These are phyloP conservation scores for Acacia melanoxylon DNA, from an alignment of 306 rosid genomes.

Conservation along the genomic window DNA sequence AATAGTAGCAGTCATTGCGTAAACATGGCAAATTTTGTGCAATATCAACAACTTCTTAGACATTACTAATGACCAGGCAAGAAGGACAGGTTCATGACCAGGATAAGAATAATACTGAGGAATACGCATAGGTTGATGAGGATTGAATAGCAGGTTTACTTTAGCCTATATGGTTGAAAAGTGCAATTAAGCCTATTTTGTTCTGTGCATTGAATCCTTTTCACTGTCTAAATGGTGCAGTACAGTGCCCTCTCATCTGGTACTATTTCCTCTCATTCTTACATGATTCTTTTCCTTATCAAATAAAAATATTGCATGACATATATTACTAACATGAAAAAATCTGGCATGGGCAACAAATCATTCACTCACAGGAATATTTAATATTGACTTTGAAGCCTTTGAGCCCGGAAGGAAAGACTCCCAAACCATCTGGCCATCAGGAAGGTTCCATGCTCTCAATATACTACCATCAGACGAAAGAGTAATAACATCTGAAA, in stretches of 20 bases:
- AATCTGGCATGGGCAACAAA: background rate
- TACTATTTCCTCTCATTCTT: background rate
- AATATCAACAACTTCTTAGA: constrained; percentile 27
- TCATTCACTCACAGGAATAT: constrained; percentile 63
- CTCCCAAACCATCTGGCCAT: constrained; percentile 99
- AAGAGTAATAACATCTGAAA: constrained; percentile 87
- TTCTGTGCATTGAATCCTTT: constrained; percentile 17
- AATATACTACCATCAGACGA: constrained; percentile 79
- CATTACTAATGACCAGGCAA: constrained; percentile 18
- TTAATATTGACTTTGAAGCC: constrained; percentile 64
- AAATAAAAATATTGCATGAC: constrained; percentile 13
- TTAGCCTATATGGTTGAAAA: background rate
- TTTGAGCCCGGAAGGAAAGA: constrained; percentile 66
- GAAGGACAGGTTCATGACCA: constrained; percentile 13
- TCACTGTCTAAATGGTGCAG: constrained; percentile 12
- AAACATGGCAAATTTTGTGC: constrained; percentile 6
- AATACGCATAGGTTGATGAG: constrained; percentile 20
- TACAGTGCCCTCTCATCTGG: background rate
- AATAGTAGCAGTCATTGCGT: constrained; percentile 34
- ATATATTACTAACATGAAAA: constrained; percentile 8
- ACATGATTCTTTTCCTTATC: constrained; percentile 1
- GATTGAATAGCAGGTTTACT: background rate
- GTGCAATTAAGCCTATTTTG: background rate
- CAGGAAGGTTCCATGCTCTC: constrained; percentile 99
- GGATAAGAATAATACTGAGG: constrained; percentile 4